Evolutionary conservation across 192 early-diverging fungal genomes (phyloP), one percentile per base, ranked within the genome.

Genomic region (Phycomyces nitens): DNA sequence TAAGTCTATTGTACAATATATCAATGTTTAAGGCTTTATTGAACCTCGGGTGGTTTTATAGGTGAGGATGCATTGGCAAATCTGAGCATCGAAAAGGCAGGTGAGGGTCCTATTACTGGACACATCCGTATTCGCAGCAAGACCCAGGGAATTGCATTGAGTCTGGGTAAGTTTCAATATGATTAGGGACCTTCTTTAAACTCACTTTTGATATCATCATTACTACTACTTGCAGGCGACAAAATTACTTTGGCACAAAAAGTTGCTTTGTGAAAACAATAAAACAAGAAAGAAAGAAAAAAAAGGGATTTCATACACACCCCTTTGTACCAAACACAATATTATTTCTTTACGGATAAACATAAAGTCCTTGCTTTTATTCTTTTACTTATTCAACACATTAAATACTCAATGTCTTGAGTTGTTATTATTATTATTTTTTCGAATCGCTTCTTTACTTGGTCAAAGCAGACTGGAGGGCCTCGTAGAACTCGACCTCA

Each of bases 111-210:
- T 0, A 95, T 99, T 59, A 86, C 87, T 18, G 97, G 96, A 9
- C 97, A 99, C 77, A 96, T 99, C 56, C 86, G 96, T 44, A 99
- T 99, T 71, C 84, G 97, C 16, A 91, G 89, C 64, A 99, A 99
- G 83, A 98, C 96, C 6, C 97, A 98, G 82, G 97, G 97, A 29
- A 96, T 99, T 77, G 97, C 97, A 11, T 83, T 99, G 52, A 89
- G 87, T 64, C 75, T 99, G 40, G 97, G 96, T 44, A 57, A 57
- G 55, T 34, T 14, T 47, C 11, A 11, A n/a, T 47, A 47, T 14
- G 44, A 47, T 47, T 47, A 14, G n/a, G n/a, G n/a, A n/a, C n/a
- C n/a, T n/a, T n/a, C n/a, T n/a, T n/a, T n/a, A n/a, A n/a, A 14
- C 18, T 47, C 2, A n/a, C 44, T 47, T 14, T 47, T 11, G 3